Percentiles rank a stretch among this genome's conserved stretches.
phyloP scores from a whole-genome alignment of 805 yeast species.

The Zygosaccharomyces pseudorouxii region DNA sequence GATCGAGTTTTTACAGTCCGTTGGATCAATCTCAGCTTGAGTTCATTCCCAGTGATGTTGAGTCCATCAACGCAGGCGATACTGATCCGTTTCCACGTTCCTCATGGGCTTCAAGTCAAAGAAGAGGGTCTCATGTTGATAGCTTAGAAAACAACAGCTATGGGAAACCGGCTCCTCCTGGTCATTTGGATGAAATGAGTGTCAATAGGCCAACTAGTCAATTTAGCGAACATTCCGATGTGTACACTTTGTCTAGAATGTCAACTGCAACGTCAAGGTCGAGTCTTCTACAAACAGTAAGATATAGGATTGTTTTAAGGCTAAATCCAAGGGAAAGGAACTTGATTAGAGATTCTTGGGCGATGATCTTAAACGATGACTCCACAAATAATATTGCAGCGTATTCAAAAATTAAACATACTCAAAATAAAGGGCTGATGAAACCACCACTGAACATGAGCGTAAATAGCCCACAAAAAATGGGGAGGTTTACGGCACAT shows the following conservation, averaged over 20 bases:
- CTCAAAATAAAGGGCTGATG: neutral
- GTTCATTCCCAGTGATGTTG: constrained; percentile 19
- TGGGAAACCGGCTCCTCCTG: neutral
- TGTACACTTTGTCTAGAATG: constrained; percentile 18
- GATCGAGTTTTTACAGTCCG: constrained; percentile 14
- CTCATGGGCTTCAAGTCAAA: constrained; percentile 9
- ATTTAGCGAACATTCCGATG: constrained; percentile 4
- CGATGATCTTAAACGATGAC: constrained; percentile 37
- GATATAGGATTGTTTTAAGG: constrained; percentile 29
- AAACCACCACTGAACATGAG: neutral
- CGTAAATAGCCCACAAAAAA: neutral
- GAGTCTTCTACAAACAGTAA: constrained; percentile 18
- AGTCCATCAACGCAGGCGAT: constrained; percentile 11
- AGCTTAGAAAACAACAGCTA: neutral
- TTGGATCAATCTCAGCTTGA: constrained; percentile 23
- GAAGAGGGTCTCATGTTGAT: neutral
- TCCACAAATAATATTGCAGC: constrained; percentile 10
- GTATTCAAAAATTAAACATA: constrained; percentile 4
- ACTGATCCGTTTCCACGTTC: constrained; percentile 15
- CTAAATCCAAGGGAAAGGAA: constrained; percentile 33
- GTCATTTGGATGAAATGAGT: neutral
- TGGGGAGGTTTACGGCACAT: neutral
- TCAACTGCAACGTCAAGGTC: constrained; percentile 18
- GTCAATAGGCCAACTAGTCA: neutral
- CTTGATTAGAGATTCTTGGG: constrained; percentile 39